Base-by-base conservation (phyloP, 2,329 filamentous ascomycete species). In the Lecanicillium sp. region DNA sequence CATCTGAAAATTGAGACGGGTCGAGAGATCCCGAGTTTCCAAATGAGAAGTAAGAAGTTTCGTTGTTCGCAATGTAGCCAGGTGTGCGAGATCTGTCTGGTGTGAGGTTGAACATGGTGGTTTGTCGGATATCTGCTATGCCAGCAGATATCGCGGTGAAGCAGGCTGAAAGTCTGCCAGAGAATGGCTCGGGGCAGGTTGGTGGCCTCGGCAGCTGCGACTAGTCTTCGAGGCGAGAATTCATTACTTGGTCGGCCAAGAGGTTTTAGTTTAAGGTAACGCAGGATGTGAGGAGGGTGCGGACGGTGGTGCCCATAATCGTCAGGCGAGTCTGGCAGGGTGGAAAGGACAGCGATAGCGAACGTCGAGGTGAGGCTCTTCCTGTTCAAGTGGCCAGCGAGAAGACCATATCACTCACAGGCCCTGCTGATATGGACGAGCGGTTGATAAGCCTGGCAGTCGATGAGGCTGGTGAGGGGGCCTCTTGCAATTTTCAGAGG, bases 101-200 rank as follows among this genome's bases (percentile, higher is more conserved):
- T 18, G 27, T 33, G 36, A 31, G 33, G 29, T 36, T 33, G 32
- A 41, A 41, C 39, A 41, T 41, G 39, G 29, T 19, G 28, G 14
- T 31, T 30, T 2, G 14, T 6, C 22, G 6, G 22, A 11, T 25
- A 6, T 25, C 22, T 25, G 22, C 22, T 25, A 25, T 25, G 11
- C n/a, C 22, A 25, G 22, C 22, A 25, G 22, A 25, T 25, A 11
- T 11, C 7, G 22, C 6, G 6, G 22, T 7, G 7, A 6, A 25
- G 22, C 22, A 7, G 22, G 22, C 22, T 25, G 22, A 25, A 25
- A 11, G 6, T 11, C 22, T 11, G 33, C n/a, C 20, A n/a, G 19
- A 11, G 28, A 19, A 22, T 33, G 20, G 27, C 14, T 20, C 6
- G 32, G 33, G 38, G 39, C 39, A 17, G 28, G 15, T 18, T 29